phyloP scores from a whole-genome alignment of 1,139 yeast genomes.

The Debaryomyces nepalensis region DNA sequence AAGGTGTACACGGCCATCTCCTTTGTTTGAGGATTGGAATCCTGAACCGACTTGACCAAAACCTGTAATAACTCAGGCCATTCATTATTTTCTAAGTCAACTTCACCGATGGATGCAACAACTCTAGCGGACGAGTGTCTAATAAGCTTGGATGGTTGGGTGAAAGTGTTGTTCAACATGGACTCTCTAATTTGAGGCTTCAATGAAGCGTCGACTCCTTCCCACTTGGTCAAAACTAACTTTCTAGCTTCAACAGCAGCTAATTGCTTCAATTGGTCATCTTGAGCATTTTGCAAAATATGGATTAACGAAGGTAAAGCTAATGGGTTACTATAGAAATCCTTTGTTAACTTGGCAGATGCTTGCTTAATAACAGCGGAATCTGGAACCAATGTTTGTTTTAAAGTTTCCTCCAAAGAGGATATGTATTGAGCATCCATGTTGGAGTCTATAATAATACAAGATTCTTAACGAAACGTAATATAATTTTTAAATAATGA shows the following conservation, averaged over 20 bases:
- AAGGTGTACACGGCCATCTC: slow-evolving; percentile 86
- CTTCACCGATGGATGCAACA: slow-evolving; percentile 81
- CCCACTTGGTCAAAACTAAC: slow-evolving; percentile 77
- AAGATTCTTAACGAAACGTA: slow-evolving; percentile 6
- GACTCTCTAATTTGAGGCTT: slow-evolving; percentile 69
- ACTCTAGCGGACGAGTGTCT: slow-evolving; percentile 92
- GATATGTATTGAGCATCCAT: slow-evolving; percentile 75
- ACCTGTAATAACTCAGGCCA: slow-evolving; percentile 84
- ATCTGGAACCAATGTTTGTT: slow-evolving; percentile 76
- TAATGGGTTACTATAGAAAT: slow-evolving; percentile 71
- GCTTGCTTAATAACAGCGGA: slow-evolving; percentile 83
- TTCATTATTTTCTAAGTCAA: slow-evolving; percentile 64
- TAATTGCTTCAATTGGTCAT: slow-evolving; percentile 71
- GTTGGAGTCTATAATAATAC: slow-evolving; percentile 3
- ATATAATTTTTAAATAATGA: slow-evolving; percentile 7
- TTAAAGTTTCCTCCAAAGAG: slow-evolving; percentile 77
- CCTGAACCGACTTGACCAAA: slow-evolving; percentile 72
- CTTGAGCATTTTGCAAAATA: slow-evolving; percentile 69
- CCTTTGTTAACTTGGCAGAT: slow-evolving; percentile 70
- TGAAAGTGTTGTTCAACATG: slow-evolving; percentile 70
- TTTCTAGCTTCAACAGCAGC: slow-evolving; percentile 97
- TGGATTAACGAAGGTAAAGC: slow-evolving; percentile 85
- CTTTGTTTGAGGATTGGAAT: slow-evolving; percentile 60
- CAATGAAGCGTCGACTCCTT: slow-evolving; percentile 51
- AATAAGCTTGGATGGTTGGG: slow-evolving; percentile 59